Conservation (phyloP, 2,329 filamentous ascomycete species). For the Drechslerella dactyloides region DNA sequence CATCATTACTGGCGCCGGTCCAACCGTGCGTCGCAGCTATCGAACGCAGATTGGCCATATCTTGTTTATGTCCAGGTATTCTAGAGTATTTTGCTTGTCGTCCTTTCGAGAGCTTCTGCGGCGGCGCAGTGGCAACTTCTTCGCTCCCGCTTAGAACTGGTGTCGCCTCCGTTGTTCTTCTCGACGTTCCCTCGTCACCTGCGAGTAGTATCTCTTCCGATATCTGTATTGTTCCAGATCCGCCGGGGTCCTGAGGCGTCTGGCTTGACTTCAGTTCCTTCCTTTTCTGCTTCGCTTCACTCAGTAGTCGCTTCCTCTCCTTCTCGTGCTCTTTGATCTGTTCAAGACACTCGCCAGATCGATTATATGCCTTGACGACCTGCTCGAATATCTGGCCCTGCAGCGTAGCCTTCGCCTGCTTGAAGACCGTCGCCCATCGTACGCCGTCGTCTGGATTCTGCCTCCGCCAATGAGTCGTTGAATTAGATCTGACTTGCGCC, state of each 20-base stretch:
- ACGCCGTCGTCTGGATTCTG: constrained; percentile 18
- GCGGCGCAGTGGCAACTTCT: too few relatives aligned
- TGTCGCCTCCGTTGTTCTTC: too few relatives aligned
- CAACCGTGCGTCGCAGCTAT: too few relatives aligned
- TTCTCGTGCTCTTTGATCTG: constrained; percentile 28
- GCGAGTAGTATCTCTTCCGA: background rate
- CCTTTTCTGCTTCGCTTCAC: constrained; percentile 8
- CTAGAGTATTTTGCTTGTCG: too few relatives aligned
- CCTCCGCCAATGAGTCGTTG: constrained; percentile 21
- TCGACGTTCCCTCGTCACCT: too few relatives aligned
- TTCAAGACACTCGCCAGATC: constrained; percentile 16
- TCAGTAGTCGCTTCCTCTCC: constrained; percentile 9
- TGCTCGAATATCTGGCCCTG: constrained; percentile 19
- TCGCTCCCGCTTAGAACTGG: too few relatives aligned
- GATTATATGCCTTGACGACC: constrained; percentile 19
- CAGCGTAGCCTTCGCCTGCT: constrained; percentile 8
- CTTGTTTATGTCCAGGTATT: too few relatives aligned
- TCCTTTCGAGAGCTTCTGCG: too few relatives aligned
- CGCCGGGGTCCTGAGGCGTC: background rate
- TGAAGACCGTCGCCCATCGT: constrained; percentile 7
- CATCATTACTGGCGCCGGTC: too few relatives aligned
- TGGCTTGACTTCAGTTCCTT: background rate
- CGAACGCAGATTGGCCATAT: too few relatives aligned
- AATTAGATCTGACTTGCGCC: constrained; percentile 5
- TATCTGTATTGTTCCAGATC: background rate